Evolutionary conservation across 805 yeast genomes (phyloP).

Genomic region (Starmerella lactis-condensi): DNA sequence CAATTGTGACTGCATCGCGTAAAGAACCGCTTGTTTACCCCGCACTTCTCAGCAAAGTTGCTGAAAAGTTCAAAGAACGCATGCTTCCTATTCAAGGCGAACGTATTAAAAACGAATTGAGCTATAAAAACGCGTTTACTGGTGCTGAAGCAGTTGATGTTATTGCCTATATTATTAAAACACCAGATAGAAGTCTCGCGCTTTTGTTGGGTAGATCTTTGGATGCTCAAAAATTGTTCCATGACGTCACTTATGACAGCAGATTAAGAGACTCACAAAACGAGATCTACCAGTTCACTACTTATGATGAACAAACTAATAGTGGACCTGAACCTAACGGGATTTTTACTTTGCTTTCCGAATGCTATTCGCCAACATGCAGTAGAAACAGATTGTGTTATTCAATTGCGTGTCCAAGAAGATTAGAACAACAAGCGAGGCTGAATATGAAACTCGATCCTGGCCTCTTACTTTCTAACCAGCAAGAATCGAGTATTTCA

Average conservation of each 20-base stretch:
- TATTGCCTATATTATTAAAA: constrained; percentile 67
- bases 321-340: constrained; percentile 42
- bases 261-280: constrained; percentile 68
- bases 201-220: constrained; percentile 72
- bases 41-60: constrained; percentile 72
- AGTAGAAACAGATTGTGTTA: constrained; percentile 75
- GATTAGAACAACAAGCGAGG: constrained; percentile 89
- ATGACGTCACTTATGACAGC: constrained; percentile 90
- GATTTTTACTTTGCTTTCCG: constrained; percentile 78
- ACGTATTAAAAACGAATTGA: constrained; percentile 73
- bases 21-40: constrained; percentile 66
- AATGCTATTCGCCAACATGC: constrained; percentile 95
- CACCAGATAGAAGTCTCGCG: constrained; percentile 82
- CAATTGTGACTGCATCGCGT: constrained; percentile 32
- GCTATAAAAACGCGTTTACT: constrained; percentile 81
- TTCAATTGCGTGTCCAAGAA: constrained; percentile 88
- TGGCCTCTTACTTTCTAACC: constrained; percentile 51
- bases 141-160: constrained; percentile 88
- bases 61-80: constrained; percentile 51
- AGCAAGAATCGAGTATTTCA: constrained; percentile 27
- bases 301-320: constrained; percentile 12
- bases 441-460: constrained; percentile 76
- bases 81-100: constrained; percentile 42
- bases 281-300: constrained; percentile 65
- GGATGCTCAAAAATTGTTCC: constrained; percentile 86